Base-by-base conservation (phyloP, 2,329 filamentous ascomycete genomes). In the Fusarium armeniacum region DNA sequence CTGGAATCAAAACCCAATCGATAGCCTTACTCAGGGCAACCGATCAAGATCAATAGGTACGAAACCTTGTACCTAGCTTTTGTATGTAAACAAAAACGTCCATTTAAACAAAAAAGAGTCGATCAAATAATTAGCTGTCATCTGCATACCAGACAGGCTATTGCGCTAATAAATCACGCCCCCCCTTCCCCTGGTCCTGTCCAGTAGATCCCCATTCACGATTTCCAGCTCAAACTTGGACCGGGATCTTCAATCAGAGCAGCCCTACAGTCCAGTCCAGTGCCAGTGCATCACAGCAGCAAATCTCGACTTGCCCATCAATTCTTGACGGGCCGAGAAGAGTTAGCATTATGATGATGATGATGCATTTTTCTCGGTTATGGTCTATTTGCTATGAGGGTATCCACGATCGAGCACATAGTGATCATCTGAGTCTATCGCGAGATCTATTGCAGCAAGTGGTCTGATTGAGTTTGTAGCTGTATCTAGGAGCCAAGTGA, bases 341-440 rank as follows among this genome's bases (percentile, higher is more conserved):
- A 36, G 33, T 58, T 64, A 49, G 45, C 28, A 40, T 22, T 5
- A 26, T 26, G 24, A 26, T 26, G 24, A 6, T 53, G 18, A 20
- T 30, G 30, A 50, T 65, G 22, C 33, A 20, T 51, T 51, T 51
- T 24, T 43, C 15, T 24, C 15, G 3, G 13, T 46, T 36, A 20
- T 36, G 20, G 41, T 43, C 18, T 44, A 44, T 22, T 22, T 20
- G 36, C 45, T 36, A 62, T 62, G 47, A 66, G 43, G 51, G 46
- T 54, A 62, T 58, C 52, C 43, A 59, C 30, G 61, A 69, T 69
- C 55, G 51, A 41, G 24, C 26, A 36, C 32, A 35, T 22, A 45
- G 30, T 51, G 55, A 52, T 69, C 66, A 69, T 69, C 61, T 57
- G 66, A 69, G 66, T 45, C 5, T 66, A 69, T 38, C 65, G 40